Percentiles rank a stretch among this genome's conserved stretches.
Evolutionary conservation across 1,284 basidiomycete species (phyloP).

Genomic region (Flammula alnicola): DNA sequence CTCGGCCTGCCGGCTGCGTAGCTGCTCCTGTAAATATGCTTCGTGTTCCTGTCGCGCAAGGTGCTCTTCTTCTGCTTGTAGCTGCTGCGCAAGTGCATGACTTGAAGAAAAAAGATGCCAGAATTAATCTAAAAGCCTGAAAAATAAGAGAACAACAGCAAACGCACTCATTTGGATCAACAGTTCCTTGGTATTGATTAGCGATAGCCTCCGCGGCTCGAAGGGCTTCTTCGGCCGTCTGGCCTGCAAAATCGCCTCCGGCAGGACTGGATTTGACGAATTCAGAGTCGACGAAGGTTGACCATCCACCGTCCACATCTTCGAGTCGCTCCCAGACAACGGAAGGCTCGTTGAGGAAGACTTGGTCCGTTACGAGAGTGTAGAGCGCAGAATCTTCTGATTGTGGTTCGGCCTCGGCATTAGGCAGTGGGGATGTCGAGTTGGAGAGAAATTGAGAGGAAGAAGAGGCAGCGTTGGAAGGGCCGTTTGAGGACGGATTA

Average conservation of each 20-base stretch:
- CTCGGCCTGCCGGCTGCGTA: constrained; percentile 34
- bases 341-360: constrained; percentile 75
- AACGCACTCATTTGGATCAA: constrained; percentile 48
- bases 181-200: constrained; percentile 28
- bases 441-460: neutral
- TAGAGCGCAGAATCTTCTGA: constrained; percentile 67
- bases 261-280: constrained; percentile 68
- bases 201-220: constrained; percentile 45
- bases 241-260: constrained; percentile 81
- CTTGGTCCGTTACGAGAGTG: constrained; percentile 82
- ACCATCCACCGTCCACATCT: constrained; percentile 81
- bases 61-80: constrained; percentile 78
- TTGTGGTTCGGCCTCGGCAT: too few relatives aligned
- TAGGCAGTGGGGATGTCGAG: too few relatives aligned
- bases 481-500: neutral
- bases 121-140: constrained; percentile 5
- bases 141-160: constrained; percentile 4
- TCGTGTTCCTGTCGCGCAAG: constrained; percentile 47
- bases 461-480: neutral
- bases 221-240: constrained; percentile 66
- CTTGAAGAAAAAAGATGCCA: constrained; percentile 37
- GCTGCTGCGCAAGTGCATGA: constrained; percentile 64
- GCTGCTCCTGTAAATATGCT: constrained; percentile 39
- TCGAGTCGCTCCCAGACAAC: constrained; percentile 90
- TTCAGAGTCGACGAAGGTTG: constrained; percentile 76